Evolutionary conservation across 1,139 yeast genomes (phyloP).

Genomic region (Suhomyces yuchorum): DNA sequence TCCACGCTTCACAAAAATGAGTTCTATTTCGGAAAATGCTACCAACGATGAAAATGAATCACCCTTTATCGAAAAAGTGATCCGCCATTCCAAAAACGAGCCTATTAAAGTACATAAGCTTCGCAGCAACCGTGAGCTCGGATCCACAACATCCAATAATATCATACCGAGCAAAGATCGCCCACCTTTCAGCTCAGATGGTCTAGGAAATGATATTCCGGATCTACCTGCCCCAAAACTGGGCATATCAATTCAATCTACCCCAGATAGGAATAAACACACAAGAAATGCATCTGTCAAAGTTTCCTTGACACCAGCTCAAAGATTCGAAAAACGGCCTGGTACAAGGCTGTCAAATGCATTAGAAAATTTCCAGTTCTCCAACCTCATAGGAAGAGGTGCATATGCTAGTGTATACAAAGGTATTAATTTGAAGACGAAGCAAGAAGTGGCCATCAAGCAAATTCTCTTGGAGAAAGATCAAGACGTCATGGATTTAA

Average conservation of each 20-base stretch:
- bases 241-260: conserved; percentile 1
- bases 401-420: conserved; percentile 78
- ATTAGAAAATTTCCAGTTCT: conserved; percentile 56
- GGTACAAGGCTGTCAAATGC: conserved; percentile 45
- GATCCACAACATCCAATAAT: background rate
- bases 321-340: conserved; percentile 45
- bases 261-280: conserved; percentile 19
- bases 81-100: background rate
- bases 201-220: background rate
- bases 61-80: conserved; percentile 20
- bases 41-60: conserved; percentile 20
- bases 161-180: background rate
- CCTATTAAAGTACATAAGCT: conserved; percentile 17
- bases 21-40: conserved; percentile 15
- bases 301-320: conserved; percentile 57
- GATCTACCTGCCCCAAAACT: background rate
- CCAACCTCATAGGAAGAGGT: conserved; percentile 72
- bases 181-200: background rate
- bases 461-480: conserved; percentile 62
- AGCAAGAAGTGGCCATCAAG: conserved; percentile 81
- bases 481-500: conserved; percentile 50
- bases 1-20: conserved; percentile 10
- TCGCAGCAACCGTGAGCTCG: conserved; percentile 14
- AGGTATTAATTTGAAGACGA: conserved; percentile 64
- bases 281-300: conserved; percentile 39